Conservation (phyloP, 345 rosid genomes). For the Kandelia obovata region DNA sequence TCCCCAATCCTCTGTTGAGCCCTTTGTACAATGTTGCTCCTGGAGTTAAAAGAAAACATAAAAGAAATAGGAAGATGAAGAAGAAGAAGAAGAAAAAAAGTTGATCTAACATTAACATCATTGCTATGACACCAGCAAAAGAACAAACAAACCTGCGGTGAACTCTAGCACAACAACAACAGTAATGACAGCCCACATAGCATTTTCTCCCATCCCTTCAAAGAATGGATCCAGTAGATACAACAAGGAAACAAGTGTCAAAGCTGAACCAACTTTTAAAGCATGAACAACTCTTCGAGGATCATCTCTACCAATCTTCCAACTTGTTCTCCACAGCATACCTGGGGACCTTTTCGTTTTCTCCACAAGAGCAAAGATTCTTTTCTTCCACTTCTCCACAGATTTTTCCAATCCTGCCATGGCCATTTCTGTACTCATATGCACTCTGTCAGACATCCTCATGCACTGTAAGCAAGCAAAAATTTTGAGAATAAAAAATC, state of each 20-base stretch:
- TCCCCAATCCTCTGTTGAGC: conserved; percentile 79
- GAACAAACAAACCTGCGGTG: conserved; percentile 47
- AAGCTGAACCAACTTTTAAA: conserved; percentile 64
- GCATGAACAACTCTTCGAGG: conserved; percentile 69
- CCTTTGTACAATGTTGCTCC: conserved; percentile 90
- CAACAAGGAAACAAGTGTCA: conserved; percentile 61
- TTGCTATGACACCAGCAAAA: not conserved
- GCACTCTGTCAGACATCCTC: not conserved
- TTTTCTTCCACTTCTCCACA: conserved; percentile 27
- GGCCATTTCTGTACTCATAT: conserved; percentile 11
- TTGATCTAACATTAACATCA: no score
- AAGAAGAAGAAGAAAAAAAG: not conserved
- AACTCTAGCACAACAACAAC: conserved; percentile 84
- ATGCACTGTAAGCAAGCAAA: not conserved
- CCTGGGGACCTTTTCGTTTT: conserved; percentile 36
- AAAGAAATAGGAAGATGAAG: not conserved
- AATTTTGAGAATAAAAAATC: no score
- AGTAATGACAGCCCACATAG: conserved; percentile 89
- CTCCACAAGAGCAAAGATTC: conserved; percentile 15
- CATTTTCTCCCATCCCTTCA: conserved; percentile 52
- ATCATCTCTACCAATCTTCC: conserved; percentile 62
- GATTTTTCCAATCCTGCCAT: not conserved
- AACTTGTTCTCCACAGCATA: conserved; percentile 27
- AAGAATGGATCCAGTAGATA: conserved; percentile 61
- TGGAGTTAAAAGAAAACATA: not conserved